Evolutionary conservation across 2,329 filamentous ascomycete genomes (phyloP), one percentile per base, ranked within the genome.

Genomic region (Aspergillus sp.): DNA sequence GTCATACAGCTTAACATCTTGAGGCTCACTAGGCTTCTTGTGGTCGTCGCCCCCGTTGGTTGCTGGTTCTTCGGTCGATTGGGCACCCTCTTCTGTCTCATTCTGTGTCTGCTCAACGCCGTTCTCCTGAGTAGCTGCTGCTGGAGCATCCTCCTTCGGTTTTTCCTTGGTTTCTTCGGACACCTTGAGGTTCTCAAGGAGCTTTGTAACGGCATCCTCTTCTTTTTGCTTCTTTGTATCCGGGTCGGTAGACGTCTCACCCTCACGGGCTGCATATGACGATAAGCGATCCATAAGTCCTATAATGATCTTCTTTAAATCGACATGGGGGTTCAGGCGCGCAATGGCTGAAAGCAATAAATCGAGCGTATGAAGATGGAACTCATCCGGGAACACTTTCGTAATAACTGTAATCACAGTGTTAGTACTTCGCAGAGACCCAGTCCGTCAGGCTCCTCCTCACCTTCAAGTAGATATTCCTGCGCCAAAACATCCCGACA

Each of bases 341-440:
- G 93, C 91, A 35, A 96, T 96, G 6, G 95, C 95, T 8, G 90
- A 95, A 35, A 99, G 86, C 73, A 99, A 91, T 72, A 97, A 90
- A 71, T 98, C 95, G 33, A 99, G 85, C 0, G 95, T 99, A 72
- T 99, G 93, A 21, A 99, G 85, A 76, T 99, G 96, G 73, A 93
- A 99, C 72, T 99, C 95, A 76, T 99, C 95, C 1, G 95, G 95
- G 79, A 99, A 99, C 52, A 98, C 95, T 76, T 99, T 96, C 5
- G 93, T 99, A 64, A 99, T 96, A 62, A 99, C 95, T 86, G 62
- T 39, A 51, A 17, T n/a, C 45, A 54, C 6, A 11, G 27, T 39
- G n/a, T 64, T 57, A 62, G 65, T 56, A 62, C 15, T 35, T 17
- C 23, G 12, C 9, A 41, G 12, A 31, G 5, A 75, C 66, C 72